These are phyloP conservation scores for Clonostachys solani DNA, from an alignment of 2,329 filamentous ascomycete genomes.

Conservation along the genomic window DNA sequence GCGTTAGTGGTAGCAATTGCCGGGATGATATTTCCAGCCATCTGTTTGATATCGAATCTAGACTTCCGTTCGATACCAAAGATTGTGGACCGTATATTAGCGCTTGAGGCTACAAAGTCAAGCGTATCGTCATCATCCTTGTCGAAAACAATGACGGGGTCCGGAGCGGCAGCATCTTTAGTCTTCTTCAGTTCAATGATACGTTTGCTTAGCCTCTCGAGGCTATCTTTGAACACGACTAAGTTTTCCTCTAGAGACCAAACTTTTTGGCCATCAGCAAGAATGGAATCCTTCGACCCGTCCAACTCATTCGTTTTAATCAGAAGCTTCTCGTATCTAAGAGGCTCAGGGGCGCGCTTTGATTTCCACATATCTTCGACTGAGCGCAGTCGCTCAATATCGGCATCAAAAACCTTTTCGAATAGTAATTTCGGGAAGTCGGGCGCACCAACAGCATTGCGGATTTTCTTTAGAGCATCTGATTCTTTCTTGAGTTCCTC, in stretches of 20 bases:
- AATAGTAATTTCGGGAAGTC: constrained; percentile 80
- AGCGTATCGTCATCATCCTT: constrained; percentile 95
- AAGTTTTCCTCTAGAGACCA: constrained; percentile 87
- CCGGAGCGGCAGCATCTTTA: constrained; percentile 40
- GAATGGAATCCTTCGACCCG: constrained; percentile 46
- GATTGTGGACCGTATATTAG: constrained; percentile 83
- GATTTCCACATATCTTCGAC: constrained; percentile 98
- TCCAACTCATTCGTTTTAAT: constrained; percentile 43
- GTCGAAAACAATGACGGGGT: constrained; percentile 79
- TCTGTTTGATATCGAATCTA: constrained; percentile 96
- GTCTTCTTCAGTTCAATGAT: constrained; percentile 58
- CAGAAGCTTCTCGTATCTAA: constrained; percentile 63
- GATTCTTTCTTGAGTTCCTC: constrained; percentile 82
- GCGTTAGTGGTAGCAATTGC: constrained; percentile 98
- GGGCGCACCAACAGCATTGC: constrained; percentile 72
- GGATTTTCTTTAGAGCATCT: constrained; percentile 76
- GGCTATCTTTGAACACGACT: constrained; percentile 79
- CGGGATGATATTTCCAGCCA: constrained; percentile 98
- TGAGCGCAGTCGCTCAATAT: constrained; percentile 75
- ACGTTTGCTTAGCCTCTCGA: constrained; percentile 72
- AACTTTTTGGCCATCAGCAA: constrained; percentile 65
- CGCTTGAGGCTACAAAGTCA: constrained; percentile 87
- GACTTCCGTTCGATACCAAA: constrained; percentile 87
- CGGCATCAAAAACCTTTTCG: constrained; percentile 85
- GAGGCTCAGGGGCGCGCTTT: constrained; percentile 66